phyloP scores from a whole-genome alignment of 1,284 basidiomycete genomes.

The Sporisorium reilianum region DNA sequence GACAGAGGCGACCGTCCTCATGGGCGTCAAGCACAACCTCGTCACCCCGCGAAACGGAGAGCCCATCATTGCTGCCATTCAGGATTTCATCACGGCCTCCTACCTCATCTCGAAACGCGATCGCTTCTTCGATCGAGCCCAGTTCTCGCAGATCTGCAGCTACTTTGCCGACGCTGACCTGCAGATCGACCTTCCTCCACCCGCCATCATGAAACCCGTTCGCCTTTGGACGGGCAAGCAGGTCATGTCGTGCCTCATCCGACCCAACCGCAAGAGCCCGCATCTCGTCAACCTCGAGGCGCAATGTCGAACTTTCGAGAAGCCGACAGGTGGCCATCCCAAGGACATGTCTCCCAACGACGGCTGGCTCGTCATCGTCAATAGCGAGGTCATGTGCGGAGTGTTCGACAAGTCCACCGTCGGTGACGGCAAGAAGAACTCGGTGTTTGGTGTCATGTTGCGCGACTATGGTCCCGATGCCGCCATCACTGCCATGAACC shows the following conservation, averaged over 20 bases:
- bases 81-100: constrained; percentile 74
- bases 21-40: constrained; percentile 97
- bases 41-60: constrained; percentile 75
- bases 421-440: constrained; percentile 99
- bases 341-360: constrained; percentile 94
- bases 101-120: constrained; percentile 94
- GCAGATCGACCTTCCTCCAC: constrained; percentile 94
- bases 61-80: constrained; percentile 68
- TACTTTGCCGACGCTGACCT: constrained; percentile 92
- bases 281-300: constrained; percentile 89
- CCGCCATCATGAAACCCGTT: constrained; percentile 91
- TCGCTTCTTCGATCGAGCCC: constrained; percentile 90
- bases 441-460: constrained; percentile 97
- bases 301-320: constrained; percentile 93
- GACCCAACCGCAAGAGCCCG: constrained; percentile 86
- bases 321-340: constrained; percentile 76
- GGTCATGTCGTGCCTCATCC: constrained; percentile 95
- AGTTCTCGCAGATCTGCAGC: constrained; percentile 96
- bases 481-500: constrained; percentile 94
- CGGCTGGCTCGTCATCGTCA: constrained; percentile 96
- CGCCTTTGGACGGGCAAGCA: constrained; percentile 99
- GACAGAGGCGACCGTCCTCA: constrained; percentile 95
- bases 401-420: constrained; percentile 99
- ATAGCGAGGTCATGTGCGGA: constrained; percentile 99
- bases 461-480: constrained; percentile 96